Evolutionary conservation across 2,329 filamentous ascomycete genomes (phyloP), one percentile per base, ranked within the genome.

Genomic region (Nigrospora oryzae): DNA sequence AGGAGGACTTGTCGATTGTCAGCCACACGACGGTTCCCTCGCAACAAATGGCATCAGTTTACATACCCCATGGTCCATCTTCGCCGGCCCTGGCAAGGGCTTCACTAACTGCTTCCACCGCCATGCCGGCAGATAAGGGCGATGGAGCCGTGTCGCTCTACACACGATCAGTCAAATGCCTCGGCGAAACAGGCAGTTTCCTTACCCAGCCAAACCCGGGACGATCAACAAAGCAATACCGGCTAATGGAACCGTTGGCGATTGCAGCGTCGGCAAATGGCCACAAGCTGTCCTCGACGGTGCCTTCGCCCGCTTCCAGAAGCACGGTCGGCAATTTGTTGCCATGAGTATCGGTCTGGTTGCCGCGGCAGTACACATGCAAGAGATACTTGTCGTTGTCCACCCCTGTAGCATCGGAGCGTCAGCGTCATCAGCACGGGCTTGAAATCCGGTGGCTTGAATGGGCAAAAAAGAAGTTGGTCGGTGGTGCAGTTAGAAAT

Each of bases 221-320:
- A 17, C 93, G 84, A 61, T 98, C 93, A 61, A 88, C 90, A 64
- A 95, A 96, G 73, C 93, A 98, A 68, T 95, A 97, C 48, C 91
- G 82, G 45, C 74, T 71, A 55, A 98, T 93, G 38, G 84, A 86
- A 35, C 88, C 87, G 56, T 93, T 93, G 51, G 80, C 73, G 51
- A 89, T 71, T 1, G 86, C 82, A 45, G 81, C 74, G 47, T 89
- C 80, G 11, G 89, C 86, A 67, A 95, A 88, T 44, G 83, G 77
- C 67, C 89, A 85, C 45, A 98, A 74, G 7, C 84, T 81, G 54
- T 86, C 71, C 61, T 95, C 89, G 14, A 89, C 83, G 0, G 91
- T 83, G 17, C 77, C 70, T 56, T 94, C 87, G 15, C 88, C 90
- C 3, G 82, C 88, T 61, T 97, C 91, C 4, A 97, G 72, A 11